Percentiles rank a stretch among this genome's conserved stretches.
These are phyloP conservation scores for Mariannaea elegans DNA, from an alignment of 2,329 filamentous ascomycete species.

Conservation along the genomic window DNA sequence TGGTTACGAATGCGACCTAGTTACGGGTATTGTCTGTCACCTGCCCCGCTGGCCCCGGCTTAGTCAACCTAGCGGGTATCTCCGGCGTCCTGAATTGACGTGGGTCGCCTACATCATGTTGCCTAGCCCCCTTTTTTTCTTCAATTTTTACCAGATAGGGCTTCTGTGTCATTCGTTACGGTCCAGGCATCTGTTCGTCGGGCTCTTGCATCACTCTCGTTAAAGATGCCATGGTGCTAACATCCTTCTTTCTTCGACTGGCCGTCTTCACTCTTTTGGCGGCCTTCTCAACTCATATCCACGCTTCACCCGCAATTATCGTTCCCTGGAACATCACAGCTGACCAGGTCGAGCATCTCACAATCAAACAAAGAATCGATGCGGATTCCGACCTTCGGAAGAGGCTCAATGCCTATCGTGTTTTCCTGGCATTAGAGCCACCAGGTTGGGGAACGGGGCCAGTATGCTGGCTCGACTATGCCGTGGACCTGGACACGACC, in stretches of 20 bases:
- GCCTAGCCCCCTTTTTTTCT: too few species aligned
- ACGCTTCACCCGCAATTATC: conserved; percentile 22
- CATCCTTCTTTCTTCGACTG: conserved; percentile 16
- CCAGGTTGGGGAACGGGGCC: conserved; percentile 35
- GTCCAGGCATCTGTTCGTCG: not conserved
- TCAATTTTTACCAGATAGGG: too few species aligned
- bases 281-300: conserved; percentile 6
- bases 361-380: conserved; percentile 24
- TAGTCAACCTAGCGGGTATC: too few species aligned
- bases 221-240: conserved; percentile 24
- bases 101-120: too few species aligned
- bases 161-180: too few species aligned
- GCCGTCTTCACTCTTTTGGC: conserved; percentile 28
- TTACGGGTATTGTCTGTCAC: too few species aligned
- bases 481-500: conserved; percentile 20
- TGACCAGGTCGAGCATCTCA: conserved; percentile 22
- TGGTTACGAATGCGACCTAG: too few species aligned
- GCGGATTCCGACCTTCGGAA: conserved; percentile 23
- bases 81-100: too few species aligned
- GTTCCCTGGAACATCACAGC: conserved; percentile 35
- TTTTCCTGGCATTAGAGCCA: conserved; percentile 30
- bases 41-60: too few species aligned
- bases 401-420: conserved; percentile 29
- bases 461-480: conserved; percentile 32
- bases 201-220: not conserved